phyloP scores from a whole-genome alignment of 73 alveolate species.

The Paramecium primaurelia region DNA sequence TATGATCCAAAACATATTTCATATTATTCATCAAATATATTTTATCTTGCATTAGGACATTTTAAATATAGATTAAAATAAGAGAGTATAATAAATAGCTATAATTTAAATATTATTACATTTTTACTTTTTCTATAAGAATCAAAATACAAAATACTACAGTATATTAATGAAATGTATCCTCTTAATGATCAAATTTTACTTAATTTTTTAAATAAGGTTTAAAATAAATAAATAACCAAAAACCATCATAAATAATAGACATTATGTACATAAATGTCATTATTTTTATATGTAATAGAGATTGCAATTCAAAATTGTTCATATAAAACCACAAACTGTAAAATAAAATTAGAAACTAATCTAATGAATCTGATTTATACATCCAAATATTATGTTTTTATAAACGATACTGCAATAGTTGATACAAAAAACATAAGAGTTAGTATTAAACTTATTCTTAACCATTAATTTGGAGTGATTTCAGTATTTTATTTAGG shows the following conservation, averaged over 20 bases:
- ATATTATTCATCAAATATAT: background rate
- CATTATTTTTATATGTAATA: conserved; percentile 30
- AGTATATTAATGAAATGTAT: background rate
- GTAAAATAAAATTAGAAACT: conserved; percentile 16
- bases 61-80: background rate
- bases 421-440: background rate
- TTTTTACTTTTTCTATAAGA: background rate
- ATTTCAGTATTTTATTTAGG: background rate
- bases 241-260: background rate
- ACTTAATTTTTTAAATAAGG: background rate
- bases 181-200: background rate
- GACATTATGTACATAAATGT: background rate
- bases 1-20: background rate
- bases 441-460: background rate
- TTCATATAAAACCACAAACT: conserved; percentile 15
- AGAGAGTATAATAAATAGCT: background rate
- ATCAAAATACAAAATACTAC: background rate
- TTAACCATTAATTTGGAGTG: conserved; percentile 8
- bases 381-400: conserved; percentile 22
- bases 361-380: background rate
- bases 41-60: background rate
- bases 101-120: background rate
- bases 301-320: background rate
- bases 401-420: background rate
- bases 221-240: background rate